phyloP scores from a whole-genome alignment of 306 rosid genomes.

The Hippophae rhamnoides region DNA sequence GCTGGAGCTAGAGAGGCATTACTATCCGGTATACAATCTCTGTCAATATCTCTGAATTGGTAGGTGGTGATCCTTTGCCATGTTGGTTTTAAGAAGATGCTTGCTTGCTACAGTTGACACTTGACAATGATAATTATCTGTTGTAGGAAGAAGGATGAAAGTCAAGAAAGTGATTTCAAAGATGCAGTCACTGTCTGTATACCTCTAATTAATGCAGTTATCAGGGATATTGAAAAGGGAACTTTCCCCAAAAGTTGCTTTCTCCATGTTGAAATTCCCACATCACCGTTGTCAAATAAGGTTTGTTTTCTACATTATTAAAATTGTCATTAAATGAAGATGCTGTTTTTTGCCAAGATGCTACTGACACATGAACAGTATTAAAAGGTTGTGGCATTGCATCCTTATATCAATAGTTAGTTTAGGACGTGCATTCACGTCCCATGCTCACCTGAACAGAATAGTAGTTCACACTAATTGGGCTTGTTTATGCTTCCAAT shows the following conservation, averaged over 20 bases:
- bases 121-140: conserved; percentile 9
- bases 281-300: conserved; percentile 73
- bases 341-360: too few species aligned
- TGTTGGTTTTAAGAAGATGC: not conserved
- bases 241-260: conserved; percentile 62
- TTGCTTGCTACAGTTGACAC: conserved; percentile 19
- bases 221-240: conserved; percentile 68
- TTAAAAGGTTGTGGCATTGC: too few species aligned
- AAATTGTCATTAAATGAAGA: not conserved
- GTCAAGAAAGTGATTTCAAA: conserved; percentile 84
- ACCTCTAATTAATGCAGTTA: conserved; percentile 75
- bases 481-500: too few species aligned
- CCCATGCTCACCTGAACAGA: too few species aligned
- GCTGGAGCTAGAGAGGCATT: conserved; percentile 98
- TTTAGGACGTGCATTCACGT: too few species aligned
- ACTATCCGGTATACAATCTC: conserved; percentile 64
- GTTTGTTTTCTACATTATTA: conserved; percentile 25
- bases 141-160: conserved; percentile 87
- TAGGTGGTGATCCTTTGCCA: conserved; percentile 21
- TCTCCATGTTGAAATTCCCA: conserved; percentile 68
- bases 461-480: too few species aligned
- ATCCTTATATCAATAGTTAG: too few species aligned
- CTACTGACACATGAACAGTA: too few species aligned
- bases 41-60: conserved; percentile 89
- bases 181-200: conserved; percentile 76